Base-by-base conservation (phyloP, 345 rosid genomes). In the Arabis alpina region DNA sequence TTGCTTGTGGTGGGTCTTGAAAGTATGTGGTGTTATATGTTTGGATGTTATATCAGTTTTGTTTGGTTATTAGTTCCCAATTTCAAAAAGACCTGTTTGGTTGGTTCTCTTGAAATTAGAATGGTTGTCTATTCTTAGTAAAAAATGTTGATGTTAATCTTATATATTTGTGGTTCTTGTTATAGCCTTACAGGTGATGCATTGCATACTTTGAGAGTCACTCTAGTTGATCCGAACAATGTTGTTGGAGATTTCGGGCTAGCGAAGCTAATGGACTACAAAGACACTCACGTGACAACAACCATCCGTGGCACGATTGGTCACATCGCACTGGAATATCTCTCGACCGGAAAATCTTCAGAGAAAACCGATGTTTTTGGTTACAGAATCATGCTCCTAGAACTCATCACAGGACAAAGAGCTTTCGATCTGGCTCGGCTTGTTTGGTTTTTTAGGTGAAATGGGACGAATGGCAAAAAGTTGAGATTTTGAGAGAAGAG, bases 111-210 rank as follows among this genome's bases (percentile, higher is more conserved):
- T 61, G 43, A 12, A 58, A 55, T 32, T 28, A 36, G 40, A 34
- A 1, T 23, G 36, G 4, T 45, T 1, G n/a, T 48, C 24, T 3
- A 7, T 36, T 0, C 1, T 25, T 40, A 39, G 16, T n/a, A n/a
- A n/a, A n/a, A n/a, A n/a, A 23, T 56, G 13, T 28, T 59, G 42
- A 61, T 52, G 42, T 54, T 62, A 40, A 72, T 47, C 9, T 13
- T 55, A 58, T 45, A 8, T 61, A 41, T 24, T 34, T 60, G 37
- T 70, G 43, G 54, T 57, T 68, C 59, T 74, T 74, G 60, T 53
- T 74, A 74, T n/a, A n/a, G n/a, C n/a, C n/a, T n/a, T n/a, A n/a
- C 90, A 93, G 98, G 97, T 68, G 98, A 93, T 86, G 98, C 97
- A 3, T 81, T 93, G 84, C 97, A 91, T 77, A 89, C 82, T 77